These are phyloP conservation scores for Fonsecaea erecta DNA, from an alignment of 2,329 filamentous ascomycete species.

Conservation along the genomic window DNA sequence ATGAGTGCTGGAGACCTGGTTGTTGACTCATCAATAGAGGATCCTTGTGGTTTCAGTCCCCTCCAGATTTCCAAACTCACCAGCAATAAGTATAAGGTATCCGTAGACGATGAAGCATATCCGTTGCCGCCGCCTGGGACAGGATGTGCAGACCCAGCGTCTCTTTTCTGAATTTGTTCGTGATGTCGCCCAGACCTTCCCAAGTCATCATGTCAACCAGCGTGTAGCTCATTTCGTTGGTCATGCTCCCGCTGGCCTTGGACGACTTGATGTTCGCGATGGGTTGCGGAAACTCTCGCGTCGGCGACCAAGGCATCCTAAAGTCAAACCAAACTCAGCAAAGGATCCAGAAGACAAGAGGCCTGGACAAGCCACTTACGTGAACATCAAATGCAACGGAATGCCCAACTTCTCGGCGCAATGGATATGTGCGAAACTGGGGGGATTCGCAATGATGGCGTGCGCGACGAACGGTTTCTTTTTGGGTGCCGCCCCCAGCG, in stretches of 20 bases:
- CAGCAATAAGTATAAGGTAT: conserved; percentile 92
- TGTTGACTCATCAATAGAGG: conserved; percentile 38
- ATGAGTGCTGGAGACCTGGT: conserved; percentile 78
- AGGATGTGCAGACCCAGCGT: conserved; percentile 76
- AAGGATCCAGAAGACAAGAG: not conserved
- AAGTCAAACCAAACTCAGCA: conserved; percentile 28
- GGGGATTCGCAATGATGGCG: conserved; percentile 84
- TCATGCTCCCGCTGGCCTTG: conserved; percentile 73
- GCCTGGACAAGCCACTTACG: conserved; percentile 65
- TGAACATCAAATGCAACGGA: conserved; percentile 86
- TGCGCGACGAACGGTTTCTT: conserved; percentile 77
- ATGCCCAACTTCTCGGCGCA: conserved; percentile 79
- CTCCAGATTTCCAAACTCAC: conserved; percentile 71
- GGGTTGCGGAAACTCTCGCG: conserved; percentile 82
- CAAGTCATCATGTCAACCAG: conserved; percentile 91
- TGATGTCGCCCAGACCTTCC: conserved; percentile 88
- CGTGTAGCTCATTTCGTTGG: conserved; percentile 82
- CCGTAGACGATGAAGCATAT: conserved; percentile 73
- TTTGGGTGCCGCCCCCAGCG: conserved; percentile 38
- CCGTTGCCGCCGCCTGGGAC: conserved; percentile 80
- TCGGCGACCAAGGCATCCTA: conserved; percentile 89
- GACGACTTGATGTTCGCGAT: conserved; percentile 79
- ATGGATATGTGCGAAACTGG: conserved; percentile 76
- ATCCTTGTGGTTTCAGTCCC: no score
- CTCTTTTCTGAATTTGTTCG: conserved; percentile 81